These are phyloP conservation scores for Venturia aucupariae DNA, from an alignment of 2,329 filamentous ascomycete species.

Conservation along the genomic window DNA sequence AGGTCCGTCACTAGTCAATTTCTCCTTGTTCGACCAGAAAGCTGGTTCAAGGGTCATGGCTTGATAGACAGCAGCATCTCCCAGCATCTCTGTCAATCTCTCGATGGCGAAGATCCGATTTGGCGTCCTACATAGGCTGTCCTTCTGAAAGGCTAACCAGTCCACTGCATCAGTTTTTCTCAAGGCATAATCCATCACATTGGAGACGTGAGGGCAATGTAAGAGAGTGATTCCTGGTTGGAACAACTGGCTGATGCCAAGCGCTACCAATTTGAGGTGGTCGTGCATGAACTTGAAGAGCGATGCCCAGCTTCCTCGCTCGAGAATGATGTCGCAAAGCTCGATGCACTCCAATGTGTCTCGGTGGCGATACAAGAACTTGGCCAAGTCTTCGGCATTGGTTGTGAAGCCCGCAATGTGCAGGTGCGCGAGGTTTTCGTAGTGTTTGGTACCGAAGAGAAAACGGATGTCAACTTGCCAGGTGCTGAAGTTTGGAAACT, in stretches of 20 bases:
- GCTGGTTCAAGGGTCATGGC: background rate
- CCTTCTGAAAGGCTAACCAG: background rate
- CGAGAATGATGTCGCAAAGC: background rate
- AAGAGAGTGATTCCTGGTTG: background rate
- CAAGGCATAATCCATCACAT: background rate
- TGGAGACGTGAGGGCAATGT: background rate
- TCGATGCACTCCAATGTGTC: background rate
- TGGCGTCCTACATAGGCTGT: background rate
- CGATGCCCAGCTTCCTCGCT: background rate
- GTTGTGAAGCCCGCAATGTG: background rate
- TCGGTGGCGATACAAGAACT: background rate
- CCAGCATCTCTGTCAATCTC: background rate
- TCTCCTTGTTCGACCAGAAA: background rate
- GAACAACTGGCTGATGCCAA: background rate
- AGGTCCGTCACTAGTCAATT: background rate
- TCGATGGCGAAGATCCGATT: background rate
- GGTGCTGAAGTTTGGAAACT: background rate
- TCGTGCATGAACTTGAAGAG: slow-evolving; percentile 1
- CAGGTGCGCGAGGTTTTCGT: background rate
- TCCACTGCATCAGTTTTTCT: background rate
- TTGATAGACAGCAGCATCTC: background rate
- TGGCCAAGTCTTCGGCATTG: background rate
- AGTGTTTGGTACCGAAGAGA: background rate
- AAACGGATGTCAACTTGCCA: background rate
- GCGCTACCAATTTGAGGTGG: background rate